These are phyloP conservation scores for Cladosporium sp. DNA, from an alignment of 2,329 filamentous ascomycete genomes.

Conservation along the genomic window DNA sequence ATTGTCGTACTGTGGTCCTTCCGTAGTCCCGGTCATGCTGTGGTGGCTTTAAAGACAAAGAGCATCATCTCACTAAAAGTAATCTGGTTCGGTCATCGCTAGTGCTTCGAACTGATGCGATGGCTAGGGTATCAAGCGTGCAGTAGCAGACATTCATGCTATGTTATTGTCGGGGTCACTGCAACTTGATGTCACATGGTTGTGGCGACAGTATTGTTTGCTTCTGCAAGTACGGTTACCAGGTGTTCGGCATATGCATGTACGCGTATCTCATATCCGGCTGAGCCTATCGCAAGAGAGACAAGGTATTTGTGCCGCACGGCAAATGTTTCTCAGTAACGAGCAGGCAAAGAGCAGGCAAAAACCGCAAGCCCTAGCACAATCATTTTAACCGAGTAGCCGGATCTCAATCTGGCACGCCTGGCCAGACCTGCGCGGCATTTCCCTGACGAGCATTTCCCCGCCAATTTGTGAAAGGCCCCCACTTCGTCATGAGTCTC, in stretches of 20 bases:
- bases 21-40: not conserved
- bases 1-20: not conserved
- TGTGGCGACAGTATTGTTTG: not conserved
- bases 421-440: not conserved
- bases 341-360: conserved; percentile 9
- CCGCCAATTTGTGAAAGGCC: not conserved
- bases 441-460: not conserved
- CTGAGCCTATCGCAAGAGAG: not conserved
- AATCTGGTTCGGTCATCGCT: not conserved
- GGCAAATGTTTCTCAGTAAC: not conserved
- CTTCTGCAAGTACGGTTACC: not conserved
- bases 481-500: conserved; percentile 12
- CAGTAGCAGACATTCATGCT: not conserved
- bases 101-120: not conserved
- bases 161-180: not conserved
- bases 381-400: conserved; percentile 4
- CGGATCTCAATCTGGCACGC: not conserved
- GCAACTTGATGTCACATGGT: not conserved
- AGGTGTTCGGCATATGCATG: not conserved
- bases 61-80: not conserved
- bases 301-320: not conserved
- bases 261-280: conserved; percentile 6
- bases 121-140: not conserved
- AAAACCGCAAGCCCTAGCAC: not conserved
- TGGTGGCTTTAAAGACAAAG: not conserved